Evolutionary conservation across 108 stramenopile species (phyloP).

Genomic region (Discostella stelligeroides): DNA sequence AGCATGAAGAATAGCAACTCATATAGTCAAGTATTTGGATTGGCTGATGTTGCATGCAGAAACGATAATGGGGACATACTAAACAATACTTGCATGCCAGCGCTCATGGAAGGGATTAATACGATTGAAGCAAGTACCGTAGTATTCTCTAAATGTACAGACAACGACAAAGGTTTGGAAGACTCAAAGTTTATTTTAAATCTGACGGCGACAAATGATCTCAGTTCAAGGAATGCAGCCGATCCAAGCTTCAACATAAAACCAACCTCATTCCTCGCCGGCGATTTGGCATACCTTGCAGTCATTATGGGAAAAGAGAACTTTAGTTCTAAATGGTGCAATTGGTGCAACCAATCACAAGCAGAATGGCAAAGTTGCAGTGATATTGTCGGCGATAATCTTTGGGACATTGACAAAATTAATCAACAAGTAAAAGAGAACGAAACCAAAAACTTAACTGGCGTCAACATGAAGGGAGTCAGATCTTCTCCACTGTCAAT

Average conservation of each 20-base stretch:
- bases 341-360: constrained; percentile 3
- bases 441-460: background rate
- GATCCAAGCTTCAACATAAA: background rate
- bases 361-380: background rate
- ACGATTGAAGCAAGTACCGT: background rate
- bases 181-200: background rate
- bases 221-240: no score
- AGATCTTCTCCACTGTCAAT: background rate
- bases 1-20: background rate
- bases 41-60: no score
- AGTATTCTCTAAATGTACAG: background rate
- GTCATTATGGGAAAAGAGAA: no score
- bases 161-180: background rate
- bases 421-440: background rate
- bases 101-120: background rate
- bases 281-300: constrained; percentile 6
- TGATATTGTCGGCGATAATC: background rate
- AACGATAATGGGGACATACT: constrained; percentile 10
- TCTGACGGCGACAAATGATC: background rate
- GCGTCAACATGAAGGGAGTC: background rate
- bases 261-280: constrained; percentile 8
- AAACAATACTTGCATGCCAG: constrained; percentile 2
- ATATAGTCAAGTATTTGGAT: background rate
- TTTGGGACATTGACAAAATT: constrained; percentile 1
- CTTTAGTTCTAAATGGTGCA: constrained; percentile 7